Percentiles rank a stretch among this genome's conserved stretches.
These are phyloP conservation scores for Phytophthora nicotianae DNA, from an alignment of 352 stramenopile genomes.

Conservation along the genomic window DNA sequence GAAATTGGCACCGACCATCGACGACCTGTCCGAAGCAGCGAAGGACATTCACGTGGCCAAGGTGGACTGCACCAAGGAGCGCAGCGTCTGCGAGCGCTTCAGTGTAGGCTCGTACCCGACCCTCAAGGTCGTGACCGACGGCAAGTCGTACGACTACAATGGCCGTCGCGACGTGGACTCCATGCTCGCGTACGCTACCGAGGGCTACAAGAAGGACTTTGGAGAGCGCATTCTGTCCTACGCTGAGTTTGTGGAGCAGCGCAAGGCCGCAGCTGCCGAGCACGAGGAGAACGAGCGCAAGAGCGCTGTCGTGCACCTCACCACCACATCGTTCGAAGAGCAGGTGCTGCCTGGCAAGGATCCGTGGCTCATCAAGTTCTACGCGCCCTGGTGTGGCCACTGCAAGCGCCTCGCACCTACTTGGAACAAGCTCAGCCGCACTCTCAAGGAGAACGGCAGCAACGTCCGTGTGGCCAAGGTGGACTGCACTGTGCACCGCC, in stretches of 20 bases:
- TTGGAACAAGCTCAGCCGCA: slow-evolving; percentile 81
- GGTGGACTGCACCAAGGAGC: slow-evolving; percentile 81
- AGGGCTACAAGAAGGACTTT: slow-evolving; percentile 76
- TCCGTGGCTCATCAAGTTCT: slow-evolving; percentile 85
- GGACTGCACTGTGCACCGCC: slow-evolving; percentile 80
- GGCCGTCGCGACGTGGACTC: slow-evolving; percentile 57
- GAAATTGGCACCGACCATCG: slow-evolving; percentile 71
- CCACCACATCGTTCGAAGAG: slow-evolving; percentile 57
- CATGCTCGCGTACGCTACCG: slow-evolving; percentile 58
- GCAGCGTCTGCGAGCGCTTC: slow-evolving; percentile 80
- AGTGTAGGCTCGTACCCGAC: slow-evolving; percentile 83
- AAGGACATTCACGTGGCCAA: slow-evolving; percentile 64
- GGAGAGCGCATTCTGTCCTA: slow-evolving; percentile 64
- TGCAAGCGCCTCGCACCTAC: slow-evolving; percentile 76
- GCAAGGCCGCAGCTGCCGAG: slow-evolving; percentile 45
- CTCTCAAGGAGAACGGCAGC: slow-evolving; percentile 66
- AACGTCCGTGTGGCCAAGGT: slow-evolving; percentile 69
- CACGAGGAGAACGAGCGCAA: slow-evolving; percentile 58
- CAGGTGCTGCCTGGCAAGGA: slow-evolving; percentile 65
- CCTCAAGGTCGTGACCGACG: slow-evolving; percentile 70
- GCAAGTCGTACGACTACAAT: slow-evolving; percentile 76
- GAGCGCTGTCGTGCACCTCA: slow-evolving; percentile 59
- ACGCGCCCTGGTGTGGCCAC: slow-evolving; percentile 80
- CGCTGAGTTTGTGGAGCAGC: slow-evolving; percentile 55
- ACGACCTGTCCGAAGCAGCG: slow-evolving; percentile 48